Percentiles rank a stretch among this genome's conserved stretches.
Evolutionary conservation across 164 flowering plant species (phyloP).

Genomic region (Cinnamomum chago): DNA sequence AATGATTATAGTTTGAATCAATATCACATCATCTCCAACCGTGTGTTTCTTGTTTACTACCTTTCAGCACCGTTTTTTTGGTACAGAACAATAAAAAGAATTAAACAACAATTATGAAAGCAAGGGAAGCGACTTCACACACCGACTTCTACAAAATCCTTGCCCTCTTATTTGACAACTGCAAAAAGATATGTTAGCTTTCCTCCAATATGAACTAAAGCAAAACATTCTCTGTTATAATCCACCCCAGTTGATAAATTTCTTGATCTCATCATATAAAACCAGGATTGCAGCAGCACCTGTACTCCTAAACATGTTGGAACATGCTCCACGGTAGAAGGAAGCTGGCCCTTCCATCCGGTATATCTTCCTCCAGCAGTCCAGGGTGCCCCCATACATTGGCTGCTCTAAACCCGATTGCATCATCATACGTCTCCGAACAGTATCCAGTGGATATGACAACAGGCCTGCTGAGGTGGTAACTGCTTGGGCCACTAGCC

Average conservation of each 20-base stretch:
- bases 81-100: neutral
- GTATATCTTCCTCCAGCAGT: constrained; percentile 92
- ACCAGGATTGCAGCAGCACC: constrained; percentile 96
- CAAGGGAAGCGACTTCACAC: neutral
- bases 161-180: neutral
- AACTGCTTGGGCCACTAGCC: constrained; percentile 88
- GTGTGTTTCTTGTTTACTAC: neutral
- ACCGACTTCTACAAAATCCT: neutral
- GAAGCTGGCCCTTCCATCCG: constrained; percentile 62
- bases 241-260: constrained; percentile 66
- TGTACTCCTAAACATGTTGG: constrained; percentile 89
- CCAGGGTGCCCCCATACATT: constrained; percentile 64
- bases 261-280: constrained; percentile 85
- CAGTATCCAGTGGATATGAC: constrained; percentile 94
- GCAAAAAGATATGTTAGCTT: neutral
- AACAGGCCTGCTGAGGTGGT: constrained; percentile 88
- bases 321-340: constrained; percentile 87
- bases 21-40: neutral
- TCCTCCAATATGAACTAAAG: neutral
- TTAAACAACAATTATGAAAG: neutral
- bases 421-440: constrained; percentile 97
- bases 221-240: constrained; percentile 22
- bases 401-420: constrained; percentile 77
- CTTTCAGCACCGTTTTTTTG: neutral
- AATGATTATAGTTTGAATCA: neutral